Percentiles rank a stretch among this genome's conserved stretches.
phyloP scores from a whole-genome alignment of 2,329 filamentous ascomycete species.

The Pseudocercospora pini-densiflorae region DNA sequence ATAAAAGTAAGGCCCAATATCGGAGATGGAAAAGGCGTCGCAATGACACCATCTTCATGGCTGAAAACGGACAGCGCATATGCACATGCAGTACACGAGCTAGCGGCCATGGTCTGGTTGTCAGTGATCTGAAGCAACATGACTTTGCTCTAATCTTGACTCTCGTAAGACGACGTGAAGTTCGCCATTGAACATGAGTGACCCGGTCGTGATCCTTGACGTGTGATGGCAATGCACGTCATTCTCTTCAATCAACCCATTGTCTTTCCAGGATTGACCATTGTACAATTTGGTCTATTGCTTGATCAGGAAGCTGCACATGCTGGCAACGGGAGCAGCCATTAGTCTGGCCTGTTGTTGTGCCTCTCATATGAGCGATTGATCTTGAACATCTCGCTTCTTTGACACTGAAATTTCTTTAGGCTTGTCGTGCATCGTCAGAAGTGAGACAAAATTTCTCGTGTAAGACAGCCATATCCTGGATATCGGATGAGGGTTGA shows the following conservation, averaged over 20 bases:
- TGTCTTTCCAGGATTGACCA: not conserved
- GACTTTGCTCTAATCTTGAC: not conserved
- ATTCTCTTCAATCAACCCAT: not conserved
- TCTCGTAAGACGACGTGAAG: too few species aligned
- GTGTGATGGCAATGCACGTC: not conserved
- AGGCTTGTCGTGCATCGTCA: not conserved
- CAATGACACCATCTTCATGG: not conserved
- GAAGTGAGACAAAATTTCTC: not conserved
- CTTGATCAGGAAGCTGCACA: slow-evolving; percentile 5
- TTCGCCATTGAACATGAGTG: not conserved
- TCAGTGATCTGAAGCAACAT: not conserved
- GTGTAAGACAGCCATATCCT: not conserved
- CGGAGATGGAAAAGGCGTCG: not conserved
- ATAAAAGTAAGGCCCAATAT: not conserved
- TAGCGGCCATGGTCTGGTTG: slow-evolving; percentile 1
- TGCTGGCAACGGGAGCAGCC: not conserved
- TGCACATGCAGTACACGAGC: not conserved
- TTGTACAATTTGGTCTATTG: not conserved
- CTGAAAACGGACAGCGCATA: slow-evolving; percentile 5
- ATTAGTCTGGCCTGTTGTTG: not conserved
- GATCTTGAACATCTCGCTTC: not conserved
- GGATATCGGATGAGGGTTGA: not conserved
- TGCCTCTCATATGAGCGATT: not conserved
- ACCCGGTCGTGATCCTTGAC: not conserved
- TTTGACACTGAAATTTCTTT: not conserved